These are phyloP conservation scores for Lojkania enalia DNA, from an alignment of 2,329 filamentous ascomycete species.

Conservation along the genomic window DNA sequence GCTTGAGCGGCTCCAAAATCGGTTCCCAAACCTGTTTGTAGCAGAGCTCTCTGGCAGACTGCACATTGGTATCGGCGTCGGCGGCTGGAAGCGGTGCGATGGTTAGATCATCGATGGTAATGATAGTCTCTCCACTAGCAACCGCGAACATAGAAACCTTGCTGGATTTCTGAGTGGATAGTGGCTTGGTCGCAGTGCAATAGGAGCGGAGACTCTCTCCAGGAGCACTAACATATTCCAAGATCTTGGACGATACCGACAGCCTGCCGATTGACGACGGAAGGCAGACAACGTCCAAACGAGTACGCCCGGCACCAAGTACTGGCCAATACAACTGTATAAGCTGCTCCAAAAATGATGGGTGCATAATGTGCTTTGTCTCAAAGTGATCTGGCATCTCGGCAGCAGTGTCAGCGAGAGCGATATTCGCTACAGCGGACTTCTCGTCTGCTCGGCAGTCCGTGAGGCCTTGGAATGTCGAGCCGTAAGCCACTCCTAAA, in stretches of 20 bases:
- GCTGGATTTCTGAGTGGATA: constrained; percentile 20
- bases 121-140: constrained; percentile 16
- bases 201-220: constrained; percentile 18
- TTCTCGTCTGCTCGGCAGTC: constrained; percentile 48
- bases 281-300: constrained; percentile 22
- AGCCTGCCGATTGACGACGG: constrained; percentile 29
- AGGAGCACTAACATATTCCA: constrained; percentile 3
- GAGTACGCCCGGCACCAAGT: constrained; percentile 15
- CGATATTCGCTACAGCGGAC: constrained; percentile 30
- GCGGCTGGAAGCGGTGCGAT: constrained; percentile 27
- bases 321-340: constrained; percentile 35
- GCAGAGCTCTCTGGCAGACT: constrained; percentile 26
- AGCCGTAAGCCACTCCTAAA: constrained; percentile 56
- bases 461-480: constrained; percentile 56
- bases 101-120: constrained; percentile 25
- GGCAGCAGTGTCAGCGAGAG: constrained; percentile 17
- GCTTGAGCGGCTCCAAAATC: constrained; percentile 9
- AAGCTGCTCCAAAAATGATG: constrained; percentile 28
- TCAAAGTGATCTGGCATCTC: constrained; percentile 37
- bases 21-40: constrained; percentile 34
- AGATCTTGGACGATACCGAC: constrained; percentile 21
- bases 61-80: constrained; percentile 7
- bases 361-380: constrained; percentile 30
- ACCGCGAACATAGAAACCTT: constrained; percentile 29
- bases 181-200: constrained; percentile 12